Evolutionary conservation across 495 filamentous ascomycete genomes (phyloP), one percentile per base, ranked within the genome.

Genomic region (Aspergillus carlsbadensis): DNA sequence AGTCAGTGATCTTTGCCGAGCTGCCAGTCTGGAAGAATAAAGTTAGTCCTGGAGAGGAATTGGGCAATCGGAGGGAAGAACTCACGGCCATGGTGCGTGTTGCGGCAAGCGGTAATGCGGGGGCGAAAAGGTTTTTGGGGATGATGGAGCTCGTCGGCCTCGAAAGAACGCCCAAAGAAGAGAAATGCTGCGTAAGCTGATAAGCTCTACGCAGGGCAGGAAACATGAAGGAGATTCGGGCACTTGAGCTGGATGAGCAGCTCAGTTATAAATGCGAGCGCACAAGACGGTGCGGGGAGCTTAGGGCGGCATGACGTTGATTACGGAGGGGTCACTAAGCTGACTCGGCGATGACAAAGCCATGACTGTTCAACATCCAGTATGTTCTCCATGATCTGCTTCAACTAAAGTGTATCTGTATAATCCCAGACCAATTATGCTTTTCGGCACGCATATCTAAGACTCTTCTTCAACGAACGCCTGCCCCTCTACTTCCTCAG

Each of bases 1-100:
- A 96, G 63, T 92, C 81, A 26, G 90, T 92, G 68, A 96, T 94
- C 34, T 76, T 77, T 22, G 33, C 43, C 7, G 66, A 15, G 43
- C 66, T 73, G 41, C 68, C 63, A 7, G 70, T 73, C 73, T 76
- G 45, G 13, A 24, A 35, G 18, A 7, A 1, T 18, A 34, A 7
- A 10, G 26, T 21, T 13, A 42, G 20, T 35, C 8, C 18, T n/a
- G 22, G 22, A 18, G 31, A 45, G 35, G 17, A 13, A 33, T 42
- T 48, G 44, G 11, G 5, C 35, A 29, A 18, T 24, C 20, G n/a
- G 10, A 21, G 15, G 11, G 13, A 44, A 45, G 52, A 43, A 33
- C 68, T 46, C 73, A 78, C 75, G 47, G 75, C 65, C 75, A 78
- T 78, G 54, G 52, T 73, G 69, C 69, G 68, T 15, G 41, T 43